Evolutionary conservation across 1,284 basidiomycete genomes (phyloP).

Genomic region (Cryptococcus wingfieldii): DNA sequence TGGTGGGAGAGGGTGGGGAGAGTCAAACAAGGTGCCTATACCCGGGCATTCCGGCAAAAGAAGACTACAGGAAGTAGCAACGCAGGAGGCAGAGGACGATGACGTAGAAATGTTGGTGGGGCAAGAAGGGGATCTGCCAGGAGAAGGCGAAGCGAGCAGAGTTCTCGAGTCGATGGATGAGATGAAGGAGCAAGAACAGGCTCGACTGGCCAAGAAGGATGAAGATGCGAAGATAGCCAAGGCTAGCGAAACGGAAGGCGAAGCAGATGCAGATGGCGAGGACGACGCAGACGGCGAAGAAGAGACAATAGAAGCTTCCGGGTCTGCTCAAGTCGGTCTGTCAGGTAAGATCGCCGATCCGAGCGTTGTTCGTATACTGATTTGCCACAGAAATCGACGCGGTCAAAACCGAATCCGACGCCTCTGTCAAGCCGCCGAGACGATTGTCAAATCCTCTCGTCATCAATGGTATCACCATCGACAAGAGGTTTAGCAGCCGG

Average conservation of each 20-base stretch:
- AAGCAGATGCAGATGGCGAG: slow-evolving; percentile 35
- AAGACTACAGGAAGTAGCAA: neutral
- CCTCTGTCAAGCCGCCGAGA: no score
- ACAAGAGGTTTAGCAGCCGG: slow-evolving; percentile 34
- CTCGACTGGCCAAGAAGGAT: neutral
- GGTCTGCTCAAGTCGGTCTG: slow-evolving; percentile 11
- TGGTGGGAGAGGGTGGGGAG: slow-evolving; percentile 43
- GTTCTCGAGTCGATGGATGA: slow-evolving; percentile 37
- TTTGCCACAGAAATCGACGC: slow-evolving; percentile 8
- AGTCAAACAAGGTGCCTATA: slow-evolving; percentile 22
- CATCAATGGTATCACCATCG: slow-evolving; percentile 34
- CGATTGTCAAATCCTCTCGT: slow-evolving; percentile 13
- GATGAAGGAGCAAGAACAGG: slow-evolving; percentile 11
- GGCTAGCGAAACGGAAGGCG: slow-evolving; percentile 38
- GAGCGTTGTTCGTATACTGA: no score
- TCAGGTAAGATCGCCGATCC: no score
- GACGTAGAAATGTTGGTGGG: slow-evolving; percentile 41
- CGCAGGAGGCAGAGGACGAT: slow-evolving; percentile 31
- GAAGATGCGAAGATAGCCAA: slow-evolving; percentile 8
- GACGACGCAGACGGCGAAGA: slow-evolving; percentile 30
- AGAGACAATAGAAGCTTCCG: slow-evolving; percentile 11
- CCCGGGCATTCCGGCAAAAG: slow-evolving; percentile 21
- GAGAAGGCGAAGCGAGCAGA: slow-evolving; percentile 20
- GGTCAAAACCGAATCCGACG: no score
- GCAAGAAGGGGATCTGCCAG: slow-evolving; percentile 18